Percentiles rank a stretch among this genome's conserved stretches.
Conservation (phyloP, 75 land plant genomes). For the Isoetes taiwanensis region DNA sequence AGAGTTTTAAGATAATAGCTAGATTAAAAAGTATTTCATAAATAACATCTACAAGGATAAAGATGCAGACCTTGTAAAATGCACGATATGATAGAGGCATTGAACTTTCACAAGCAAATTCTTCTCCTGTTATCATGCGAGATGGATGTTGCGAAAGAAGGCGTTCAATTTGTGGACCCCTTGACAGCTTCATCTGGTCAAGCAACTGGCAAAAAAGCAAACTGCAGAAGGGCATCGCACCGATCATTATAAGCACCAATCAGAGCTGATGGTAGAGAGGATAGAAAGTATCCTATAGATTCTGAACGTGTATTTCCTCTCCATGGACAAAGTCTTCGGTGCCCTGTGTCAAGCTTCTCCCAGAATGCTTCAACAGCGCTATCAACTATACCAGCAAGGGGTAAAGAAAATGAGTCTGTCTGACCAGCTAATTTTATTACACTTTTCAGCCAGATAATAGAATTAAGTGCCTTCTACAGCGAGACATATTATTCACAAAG, state of each 20-base stretch:
- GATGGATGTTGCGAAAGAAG: constrained; percentile 41
- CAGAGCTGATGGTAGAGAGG: constrained; percentile 64
- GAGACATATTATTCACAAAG: too few species aligned
- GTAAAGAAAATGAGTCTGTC: too few species aligned
- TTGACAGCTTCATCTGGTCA: constrained; percentile 48
- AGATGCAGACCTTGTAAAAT: not conserved
- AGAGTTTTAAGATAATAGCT: too few species aligned
- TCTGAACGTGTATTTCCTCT: constrained; percentile 79
- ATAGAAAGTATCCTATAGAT: constrained; percentile 77
- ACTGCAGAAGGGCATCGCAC: constrained; percentile 80
- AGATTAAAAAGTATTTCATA: too few species aligned
- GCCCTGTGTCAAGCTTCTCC: constrained; percentile 56
- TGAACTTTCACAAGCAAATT: constrained; percentile 5
- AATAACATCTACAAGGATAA: too few species aligned
- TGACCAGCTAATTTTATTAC: too few species aligned
- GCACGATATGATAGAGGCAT: not conserved
- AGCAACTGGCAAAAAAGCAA: constrained; percentile 58
- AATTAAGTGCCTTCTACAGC: too few species aligned
- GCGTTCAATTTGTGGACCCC: constrained; percentile 58
- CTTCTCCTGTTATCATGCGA: constrained; percentile 22
- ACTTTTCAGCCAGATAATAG: too few species aligned
- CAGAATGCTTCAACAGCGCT: constrained; percentile 54
- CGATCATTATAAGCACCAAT: constrained; percentile 81
- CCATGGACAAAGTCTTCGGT: constrained; percentile 68
- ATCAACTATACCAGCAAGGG: too few species aligned